Evolutionary conservation across 2,329 filamentous ascomycete species (phyloP).

Genomic region (Sclerotinia subarctica): DNA sequence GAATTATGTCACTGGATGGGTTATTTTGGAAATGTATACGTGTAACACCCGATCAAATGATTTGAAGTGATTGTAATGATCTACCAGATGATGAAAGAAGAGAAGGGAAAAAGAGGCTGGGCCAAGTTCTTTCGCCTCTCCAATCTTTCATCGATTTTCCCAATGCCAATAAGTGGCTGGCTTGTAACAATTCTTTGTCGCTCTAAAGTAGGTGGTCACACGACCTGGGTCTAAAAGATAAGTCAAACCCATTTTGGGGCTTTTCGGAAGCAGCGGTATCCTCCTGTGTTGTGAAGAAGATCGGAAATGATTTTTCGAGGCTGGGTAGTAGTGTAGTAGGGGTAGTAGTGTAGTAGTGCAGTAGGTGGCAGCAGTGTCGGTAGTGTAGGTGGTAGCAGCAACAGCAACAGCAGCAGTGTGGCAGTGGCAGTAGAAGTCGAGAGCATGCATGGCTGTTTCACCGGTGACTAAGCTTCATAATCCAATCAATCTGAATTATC

Average conservation of each 20-base stretch:
- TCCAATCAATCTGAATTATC: not conserved
- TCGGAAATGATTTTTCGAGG: not conserved
- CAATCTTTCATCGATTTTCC: not conserved
- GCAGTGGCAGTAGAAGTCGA: not conserved
- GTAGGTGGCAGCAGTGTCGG: not conserved
- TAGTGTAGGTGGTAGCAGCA: not conserved
- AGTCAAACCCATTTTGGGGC: not conserved
- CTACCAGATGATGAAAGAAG: not conserved
- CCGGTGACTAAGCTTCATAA: not conserved
- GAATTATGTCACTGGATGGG: not conserved
- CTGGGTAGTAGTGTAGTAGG: no score
- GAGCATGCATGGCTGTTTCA: not conserved
- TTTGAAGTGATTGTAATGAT: not conserved
- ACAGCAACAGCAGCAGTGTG: not conserved
- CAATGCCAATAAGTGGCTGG: not conserved
- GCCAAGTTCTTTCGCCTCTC: conserved; percentile 7
- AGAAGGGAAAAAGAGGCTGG: conserved; percentile 4
- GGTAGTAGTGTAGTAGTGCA: no score
- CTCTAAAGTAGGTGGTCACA: conserved; percentile 1
- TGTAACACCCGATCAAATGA: conserved; percentile 1
- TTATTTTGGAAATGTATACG: not conserved
- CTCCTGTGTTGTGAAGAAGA: not conserved
- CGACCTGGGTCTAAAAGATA: not conserved
- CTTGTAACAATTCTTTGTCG: not conserved
- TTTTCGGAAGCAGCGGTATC: conserved; percentile 7